These are phyloP conservation scores for Annulohypoxylon bovei DNA, from an alignment of 495 filamentous ascomycete species.

Conservation along the genomic window DNA sequence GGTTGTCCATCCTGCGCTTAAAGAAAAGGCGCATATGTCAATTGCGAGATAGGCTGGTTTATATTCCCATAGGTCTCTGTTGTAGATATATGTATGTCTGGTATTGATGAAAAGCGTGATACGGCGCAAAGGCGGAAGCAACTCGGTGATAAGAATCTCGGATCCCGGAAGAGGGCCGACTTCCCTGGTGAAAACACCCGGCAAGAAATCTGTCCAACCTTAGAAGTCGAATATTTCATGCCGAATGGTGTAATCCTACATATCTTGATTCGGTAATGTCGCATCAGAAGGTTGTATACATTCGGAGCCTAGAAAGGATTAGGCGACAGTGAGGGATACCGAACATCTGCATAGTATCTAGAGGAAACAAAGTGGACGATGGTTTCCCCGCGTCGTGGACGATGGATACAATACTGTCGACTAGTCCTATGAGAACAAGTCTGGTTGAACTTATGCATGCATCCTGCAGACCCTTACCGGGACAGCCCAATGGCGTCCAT, in stretches of 20 bases:
- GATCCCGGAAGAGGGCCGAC: conserved; percentile 21
- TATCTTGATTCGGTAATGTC: conserved; percentile 19
- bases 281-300: conserved; percentile 8
- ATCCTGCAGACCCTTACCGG: conserved; percentile 29
- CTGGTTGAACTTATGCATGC: conserved; percentile 30
- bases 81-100: background rate
- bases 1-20: background rate
- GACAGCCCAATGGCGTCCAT: conserved; percentile 26
- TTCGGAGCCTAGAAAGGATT: conserved; percentile 1
- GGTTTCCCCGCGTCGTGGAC: conserved; percentile 15
- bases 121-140: conserved; percentile 1
- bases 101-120: background rate
- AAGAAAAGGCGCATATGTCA: background rate
- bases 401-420: conserved; percentile 10
- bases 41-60: conserved; percentile 6
- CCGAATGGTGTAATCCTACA: conserved; percentile 30
- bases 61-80: background rate
- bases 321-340: background rate
- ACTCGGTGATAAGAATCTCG: conserved; percentile 31
- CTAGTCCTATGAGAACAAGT: conserved; percentile 22
- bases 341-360: background rate
- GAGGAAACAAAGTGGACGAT: conserved; percentile 21
- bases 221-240: conserved; percentile 15
- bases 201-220: conserved; percentile 2
- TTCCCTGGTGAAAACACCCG: background rate